Base-by-base conservation (phyloP, 169 alveolate species). In the Eimeria acervulina region DNA sequence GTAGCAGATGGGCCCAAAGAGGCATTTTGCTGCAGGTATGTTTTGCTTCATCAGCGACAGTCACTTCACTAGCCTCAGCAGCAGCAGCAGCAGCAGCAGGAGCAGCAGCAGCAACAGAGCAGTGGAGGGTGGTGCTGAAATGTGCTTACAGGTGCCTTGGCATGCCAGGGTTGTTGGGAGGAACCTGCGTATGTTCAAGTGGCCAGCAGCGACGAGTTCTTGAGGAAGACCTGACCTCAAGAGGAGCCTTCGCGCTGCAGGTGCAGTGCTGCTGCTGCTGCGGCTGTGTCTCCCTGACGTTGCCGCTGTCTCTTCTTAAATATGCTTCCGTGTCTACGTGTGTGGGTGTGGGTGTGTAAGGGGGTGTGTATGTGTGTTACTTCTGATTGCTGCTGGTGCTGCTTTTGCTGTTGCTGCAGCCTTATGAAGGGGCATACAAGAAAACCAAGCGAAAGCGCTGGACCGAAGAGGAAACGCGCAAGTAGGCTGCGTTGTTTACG, bases 371-470 rank as follows among this genome's bases (percentile, higher is more conserved):
- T n/a, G 38, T 40, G 85, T 28, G 51, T 36, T 15, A 36, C 26
- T 70, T 42, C 31, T 85, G 88, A 8, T n/a, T 28, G 61, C 52
- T 33, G 2, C 70, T 63, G 84, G 52, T 90, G 59, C 26, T 70
- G 74, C 13, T 85, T 23, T n/a, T 85, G 63, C 51, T 55, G 85
- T n/a, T 80, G n/a, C 91, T 74, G 42, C 95, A 74, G 84, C 95
- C 96, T 15, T 94, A 94, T 42, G 94, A 80, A 40, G 97, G 97
- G 47, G 97, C 97, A 21, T 96, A 96, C 93, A 96, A 95, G 55
- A 93, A 92, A 40, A 95, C 97, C n/a, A 96, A 96, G 63, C 95
- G 97, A 33, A 95, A 90, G 90, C 93, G 96, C 63, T 96, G 97
- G 97, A 93, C 97, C 15, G 72, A 66, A n/a, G 97, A 96, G 68